Percentiles rank a stretch among this genome's conserved stretches.
Conservation (phyloP, 139 green algal species). For the Chlamydomonas urium region DNA sequence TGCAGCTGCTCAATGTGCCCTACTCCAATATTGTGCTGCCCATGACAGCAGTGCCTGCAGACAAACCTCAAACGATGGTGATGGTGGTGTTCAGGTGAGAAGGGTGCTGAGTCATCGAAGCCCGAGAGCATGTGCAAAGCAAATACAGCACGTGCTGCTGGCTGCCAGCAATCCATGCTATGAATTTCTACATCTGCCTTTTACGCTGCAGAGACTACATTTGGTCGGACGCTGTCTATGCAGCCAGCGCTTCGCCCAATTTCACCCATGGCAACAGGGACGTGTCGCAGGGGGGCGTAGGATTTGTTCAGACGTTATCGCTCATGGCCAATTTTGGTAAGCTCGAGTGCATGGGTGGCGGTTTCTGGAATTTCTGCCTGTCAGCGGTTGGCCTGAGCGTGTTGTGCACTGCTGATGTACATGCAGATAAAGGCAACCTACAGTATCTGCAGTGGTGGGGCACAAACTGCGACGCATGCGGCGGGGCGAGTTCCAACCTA, state of each 20-base stretch:
- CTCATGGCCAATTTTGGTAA: slow-evolving; percentile 25
- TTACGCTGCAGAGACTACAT: slow-evolving; percentile 20
- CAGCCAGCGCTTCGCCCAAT: slow-evolving; percentile 9
- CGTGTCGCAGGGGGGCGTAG: too few relatives aligned
- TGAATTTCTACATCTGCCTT: not conserved
- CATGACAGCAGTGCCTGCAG: slow-evolving; percentile 1
- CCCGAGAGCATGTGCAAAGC: too few relatives aligned
- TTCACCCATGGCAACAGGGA: not conserved
- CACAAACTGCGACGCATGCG: slow-evolving; percentile 28
- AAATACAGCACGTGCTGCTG: too few relatives aligned
- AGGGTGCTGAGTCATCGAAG: too few relatives aligned
- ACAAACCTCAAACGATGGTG: slow-evolving; percentile 4
- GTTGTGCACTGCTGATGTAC: too few relatives aligned
- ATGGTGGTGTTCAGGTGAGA: slow-evolving; percentile 28
- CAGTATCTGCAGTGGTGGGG: slow-evolving; percentile 32
- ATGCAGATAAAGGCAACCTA: slow-evolving; percentile 19
- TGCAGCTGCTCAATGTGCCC: slow-evolving; percentile 29
- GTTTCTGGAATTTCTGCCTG: too few relatives aligned
- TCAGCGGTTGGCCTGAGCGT: too few relatives aligned
- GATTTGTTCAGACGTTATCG: slow-evolving; percentile 23
- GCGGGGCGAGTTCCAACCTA: slow-evolving; percentile 7
- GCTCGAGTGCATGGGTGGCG: not conserved
- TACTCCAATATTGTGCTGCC: slow-evolving; percentile 27
- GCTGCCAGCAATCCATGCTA: not conserved
- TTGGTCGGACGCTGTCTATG: slow-evolving; percentile 13